Evolutionary conservation across 192 early-diverging fungal genomes (phyloP), one percentile per base, ranked within the genome.

Genomic region (Obelidium mucronatum): DNA sequence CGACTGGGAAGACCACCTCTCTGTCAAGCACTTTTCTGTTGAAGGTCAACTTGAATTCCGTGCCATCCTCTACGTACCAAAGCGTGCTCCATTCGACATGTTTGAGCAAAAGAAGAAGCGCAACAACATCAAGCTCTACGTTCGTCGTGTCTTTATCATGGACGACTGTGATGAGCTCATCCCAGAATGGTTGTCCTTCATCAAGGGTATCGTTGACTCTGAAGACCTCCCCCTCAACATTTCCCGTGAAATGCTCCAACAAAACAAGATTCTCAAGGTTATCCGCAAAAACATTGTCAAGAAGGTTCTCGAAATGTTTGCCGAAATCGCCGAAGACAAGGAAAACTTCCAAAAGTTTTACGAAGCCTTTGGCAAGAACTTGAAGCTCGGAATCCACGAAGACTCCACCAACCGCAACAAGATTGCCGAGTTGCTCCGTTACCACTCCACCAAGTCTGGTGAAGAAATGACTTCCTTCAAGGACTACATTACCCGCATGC

Each of bases 41-140:
- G 98, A 99, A 87, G 98, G 97, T 86, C 95, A 98, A 87, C 90
- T 98, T 74, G 96, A 98, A 85, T 98, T 99, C 95, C 92, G 95
- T 82, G 95, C 96, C 80, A 94, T 99, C 80, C 92, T 99, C 78
- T 99, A 93, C 79, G 91, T 97, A 52, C 97, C 98, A 84, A 86
- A 91, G 85, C 94, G 95, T 82, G 96, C 95, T 78, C 98, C 98
- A 72, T 96, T 96, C 84, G 96, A 98, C 85, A 88, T 98, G 87
- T 98, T 97, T 75, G 95, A 98, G 89, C 88, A 89, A 80, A 94
- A 95, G 92, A 97, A 97, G 94, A 97, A 98, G 93, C 93, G 95
- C 84, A 97, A 97, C 92, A 98, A 98, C 94, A 98, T 99, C 92
- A 98, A 98, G 91, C 91, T 99, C 74, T 99, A 97, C 85, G 97